Evolutionary conservation across 1,139 yeast genomes (phyloP).

Genomic region (Candida sanyaensis): DNA sequence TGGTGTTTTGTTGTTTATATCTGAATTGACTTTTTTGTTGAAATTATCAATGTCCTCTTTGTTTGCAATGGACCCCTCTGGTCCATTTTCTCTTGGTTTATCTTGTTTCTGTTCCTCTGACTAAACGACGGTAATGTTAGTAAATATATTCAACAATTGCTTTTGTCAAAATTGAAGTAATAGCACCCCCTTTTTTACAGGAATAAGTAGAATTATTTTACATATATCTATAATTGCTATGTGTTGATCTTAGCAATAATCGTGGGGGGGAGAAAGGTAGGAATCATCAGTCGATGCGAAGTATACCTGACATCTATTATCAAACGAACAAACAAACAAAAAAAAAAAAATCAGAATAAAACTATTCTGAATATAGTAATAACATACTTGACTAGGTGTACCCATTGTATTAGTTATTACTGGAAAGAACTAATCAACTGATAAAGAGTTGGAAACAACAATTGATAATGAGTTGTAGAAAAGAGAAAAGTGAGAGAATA

Average conservation of each 20-base stretch:
- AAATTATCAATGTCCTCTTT: slow-evolving; percentile 33
- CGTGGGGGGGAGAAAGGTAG: neutral
- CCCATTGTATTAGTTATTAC: neutral
- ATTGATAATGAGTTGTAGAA: neutral
- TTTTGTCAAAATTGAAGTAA: too few relatives aligned
- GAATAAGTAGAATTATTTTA: neutral
- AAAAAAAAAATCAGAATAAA: too few relatives aligned
- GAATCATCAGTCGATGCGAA: neutral
- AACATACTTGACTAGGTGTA: slow-evolving; percentile 2
- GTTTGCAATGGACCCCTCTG: slow-evolving; percentile 14
- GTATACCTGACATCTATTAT: too few relatives aligned
- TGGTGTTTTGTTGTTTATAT: slow-evolving; percentile 15
- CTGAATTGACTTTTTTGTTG: slow-evolving; percentile 24
- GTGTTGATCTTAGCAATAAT: neutral
- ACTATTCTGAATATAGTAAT: neutral
- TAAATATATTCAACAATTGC: neutral
- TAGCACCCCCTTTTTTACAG: too few relatives aligned
- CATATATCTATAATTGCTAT: neutral
- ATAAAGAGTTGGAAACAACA: neutral
- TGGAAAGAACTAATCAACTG: neutral
- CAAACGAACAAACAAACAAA: too few relatives aligned
- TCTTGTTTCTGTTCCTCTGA: slow-evolving; percentile 2
- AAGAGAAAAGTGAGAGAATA: neutral
- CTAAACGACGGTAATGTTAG: neutral
- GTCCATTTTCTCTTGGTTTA: neutral